phyloP scores from a whole-genome alignment of 805 yeast species.

The Ogataea angusta region DNA sequence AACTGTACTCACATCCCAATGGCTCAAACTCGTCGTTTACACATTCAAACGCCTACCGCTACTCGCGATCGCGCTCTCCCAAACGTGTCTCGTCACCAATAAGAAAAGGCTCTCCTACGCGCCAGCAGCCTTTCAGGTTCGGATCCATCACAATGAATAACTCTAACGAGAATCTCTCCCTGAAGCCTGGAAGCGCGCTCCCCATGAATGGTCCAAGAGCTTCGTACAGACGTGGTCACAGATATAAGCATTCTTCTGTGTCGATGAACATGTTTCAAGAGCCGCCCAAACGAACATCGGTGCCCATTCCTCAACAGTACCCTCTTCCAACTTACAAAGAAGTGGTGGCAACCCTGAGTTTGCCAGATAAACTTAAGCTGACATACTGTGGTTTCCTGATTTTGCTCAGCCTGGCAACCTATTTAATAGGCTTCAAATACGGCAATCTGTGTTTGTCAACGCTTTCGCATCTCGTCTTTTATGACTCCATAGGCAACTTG shows the following conservation, averaged over 20 bases:
- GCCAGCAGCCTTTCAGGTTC: slow-evolving; percentile 60
- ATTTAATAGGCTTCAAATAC: slow-evolving; percentile 55
- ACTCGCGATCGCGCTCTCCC: slow-evolving; percentile 24
- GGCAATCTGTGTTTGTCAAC: slow-evolving; percentile 65
- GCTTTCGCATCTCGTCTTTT: slow-evolving; percentile 80
- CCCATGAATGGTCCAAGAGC: slow-evolving; percentile 38
- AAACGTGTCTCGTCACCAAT: slow-evolving; percentile 24
- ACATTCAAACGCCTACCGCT: slow-evolving; percentile 6
- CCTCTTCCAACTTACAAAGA: slow-evolving; percentile 74
- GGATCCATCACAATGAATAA: slow-evolving; percentile 43
- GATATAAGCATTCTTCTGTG: slow-evolving; percentile 93
- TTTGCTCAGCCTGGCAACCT: slow-evolving; percentile 50
- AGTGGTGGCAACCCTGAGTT: slow-evolving; percentile 54
- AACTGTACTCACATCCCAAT: slow-evolving; percentile 17
- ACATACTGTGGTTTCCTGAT: slow-evolving; percentile 60
- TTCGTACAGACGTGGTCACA: slow-evolving; percentile 86
- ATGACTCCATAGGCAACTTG: slow-evolving; percentile 77
- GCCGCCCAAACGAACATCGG: slow-evolving; percentile 70
- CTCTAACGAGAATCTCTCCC: slow-evolving; percentile 19
- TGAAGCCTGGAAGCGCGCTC: slow-evolving; percentile 5
- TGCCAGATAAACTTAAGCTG: slow-evolving; percentile 56
- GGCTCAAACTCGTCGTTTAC: slow-evolving; percentile 20
- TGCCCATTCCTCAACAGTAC: slow-evolving; percentile 56
- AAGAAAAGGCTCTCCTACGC: slow-evolving; percentile 32
- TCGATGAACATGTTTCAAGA: slow-evolving; percentile 95